These are phyloP conservation scores for Lactifluus rugatus DNA, from an alignment of 768 basidiomycete genomes.

Conservation along the genomic window DNA sequence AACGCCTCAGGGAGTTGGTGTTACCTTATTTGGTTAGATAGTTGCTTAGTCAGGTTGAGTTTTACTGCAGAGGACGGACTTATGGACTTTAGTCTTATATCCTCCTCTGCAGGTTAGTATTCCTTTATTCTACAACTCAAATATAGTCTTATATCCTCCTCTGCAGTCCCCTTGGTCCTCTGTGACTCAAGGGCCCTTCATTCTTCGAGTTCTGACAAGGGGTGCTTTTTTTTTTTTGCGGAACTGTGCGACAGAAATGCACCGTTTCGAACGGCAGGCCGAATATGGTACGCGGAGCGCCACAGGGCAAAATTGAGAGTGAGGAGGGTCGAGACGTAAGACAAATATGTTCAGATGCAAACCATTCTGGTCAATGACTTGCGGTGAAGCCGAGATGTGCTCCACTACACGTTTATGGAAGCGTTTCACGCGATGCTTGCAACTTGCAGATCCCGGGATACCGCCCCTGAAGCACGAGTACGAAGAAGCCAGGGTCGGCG, in stretches of 20 bases:
- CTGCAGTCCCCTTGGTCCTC: no score
- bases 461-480: background rate
- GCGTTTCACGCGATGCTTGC: background rate
- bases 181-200: no score
- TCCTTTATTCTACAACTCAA: no score
- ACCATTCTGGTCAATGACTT: constrained; percentile 3
- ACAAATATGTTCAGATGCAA: constrained; percentile 14
- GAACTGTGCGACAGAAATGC: background rate
- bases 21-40: no score
- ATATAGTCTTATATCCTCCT: no score
- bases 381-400: background rate
- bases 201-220: no score
- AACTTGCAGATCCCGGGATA: constrained; percentile 6
- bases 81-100: no score
- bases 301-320: constrained; percentile 3
- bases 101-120: no score
- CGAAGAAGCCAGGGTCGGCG: background rate
- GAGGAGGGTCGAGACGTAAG: background rate
- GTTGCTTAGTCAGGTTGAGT: no score
- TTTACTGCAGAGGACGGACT: no score
- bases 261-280: background rate
- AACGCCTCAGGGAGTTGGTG: no score
- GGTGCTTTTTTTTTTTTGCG: no score
- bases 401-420: constrained; percentile 12
- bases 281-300: constrained; percentile 9